A percentile compares a stretch with the other conserved stretches of the same genome.
Evolutionary conservation across 306 rosid genomes (phyloP).

Genomic region (Hippophae tibetana): DNA sequence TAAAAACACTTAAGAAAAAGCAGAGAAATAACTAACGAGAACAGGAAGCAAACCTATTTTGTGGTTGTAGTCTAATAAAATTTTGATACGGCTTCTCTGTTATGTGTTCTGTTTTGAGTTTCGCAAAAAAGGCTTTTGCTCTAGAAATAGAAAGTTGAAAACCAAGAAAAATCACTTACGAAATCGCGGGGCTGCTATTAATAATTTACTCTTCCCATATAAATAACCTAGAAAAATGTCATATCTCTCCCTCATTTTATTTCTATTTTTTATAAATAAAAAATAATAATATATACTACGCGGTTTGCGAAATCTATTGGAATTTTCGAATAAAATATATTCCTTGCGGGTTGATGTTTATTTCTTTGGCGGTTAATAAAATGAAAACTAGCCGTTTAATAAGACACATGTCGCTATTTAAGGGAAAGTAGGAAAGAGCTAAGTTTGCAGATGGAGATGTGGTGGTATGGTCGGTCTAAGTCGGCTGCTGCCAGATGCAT

Average conservation of each 20-base stretch:
- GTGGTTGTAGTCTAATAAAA: not conserved
- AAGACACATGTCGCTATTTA: conserved; percentile 37
- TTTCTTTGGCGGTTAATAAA: conserved; percentile 49
- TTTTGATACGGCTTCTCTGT: not conserved
- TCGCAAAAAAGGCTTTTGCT: not conserved
- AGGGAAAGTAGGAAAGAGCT: conserved; percentile 9
- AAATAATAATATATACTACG: conserved; percentile 21
- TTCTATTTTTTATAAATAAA: not conserved
- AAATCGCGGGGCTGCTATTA: not conserved
- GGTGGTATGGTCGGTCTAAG: conserved; percentile 49
- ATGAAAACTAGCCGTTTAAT: conserved; percentile 62
- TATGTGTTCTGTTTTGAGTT: not conserved
- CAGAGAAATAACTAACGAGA: not conserved
- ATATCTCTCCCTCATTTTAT: not conserved
- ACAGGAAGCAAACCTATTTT: not conserved
- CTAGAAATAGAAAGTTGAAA: conserved; percentile 2
- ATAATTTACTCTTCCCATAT: not conserved
- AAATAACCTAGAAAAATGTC: not conserved
- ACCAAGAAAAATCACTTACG: not conserved
- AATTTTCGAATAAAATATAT: conserved; percentile 32
- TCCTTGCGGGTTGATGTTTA: not conserved
- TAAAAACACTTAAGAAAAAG: not conserved
- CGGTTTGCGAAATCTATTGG: conserved; percentile 41
- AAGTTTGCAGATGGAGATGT: conserved; percentile 29
- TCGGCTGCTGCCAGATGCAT: conserved; percentile 24